Conservation (phyloP, 2,329 filamentous ascomycete species). For the Diaporthe eres region DNA sequence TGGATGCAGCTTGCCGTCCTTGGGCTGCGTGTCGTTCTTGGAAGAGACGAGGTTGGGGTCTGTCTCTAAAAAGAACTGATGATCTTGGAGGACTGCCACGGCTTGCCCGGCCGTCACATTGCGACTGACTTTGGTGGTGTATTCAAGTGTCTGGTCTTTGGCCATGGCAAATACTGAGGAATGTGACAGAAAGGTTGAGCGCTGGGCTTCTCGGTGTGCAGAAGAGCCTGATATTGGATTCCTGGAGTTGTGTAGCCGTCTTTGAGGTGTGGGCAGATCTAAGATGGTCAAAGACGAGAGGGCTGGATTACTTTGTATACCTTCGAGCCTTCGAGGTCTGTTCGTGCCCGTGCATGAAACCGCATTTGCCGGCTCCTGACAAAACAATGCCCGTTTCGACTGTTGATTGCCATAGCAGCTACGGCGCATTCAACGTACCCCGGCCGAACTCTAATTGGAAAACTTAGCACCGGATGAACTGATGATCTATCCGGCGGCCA, state of each 20-base stretch:
- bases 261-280: background rate
- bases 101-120: slow-evolving; percentile 15
- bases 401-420: background rate
- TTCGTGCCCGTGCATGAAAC: slow-evolving; percentile 10
- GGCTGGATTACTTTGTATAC: background rate
- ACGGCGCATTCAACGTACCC: background rate
- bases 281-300: background rate
- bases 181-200: background rate
- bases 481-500: background rate
- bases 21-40: slow-evolving; percentile 22
- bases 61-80: slow-evolving; percentile 25
- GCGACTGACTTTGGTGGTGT: slow-evolving; percentile 11
- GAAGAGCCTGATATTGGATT: background rate
- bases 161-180: background rate
- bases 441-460: slow-evolving; percentile 13
- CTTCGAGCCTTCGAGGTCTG: background rate
- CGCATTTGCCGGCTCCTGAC: slow-evolving; percentile 6
- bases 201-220: background rate
- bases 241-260: background rate
- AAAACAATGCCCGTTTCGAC: slow-evolving; percentile 18
- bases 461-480: slow-evolving; percentile 16
- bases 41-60: slow-evolving; percentile 31
- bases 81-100: slow-evolving; percentile 28
- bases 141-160: background rate
- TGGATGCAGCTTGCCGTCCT: slow-evolving; percentile 22